Percentiles rank a stretch among this genome's conserved stretches.
Evolutionary conservation across 805 yeast species (phyloP).

Genomic region (Ogataea methanolica): DNA sequence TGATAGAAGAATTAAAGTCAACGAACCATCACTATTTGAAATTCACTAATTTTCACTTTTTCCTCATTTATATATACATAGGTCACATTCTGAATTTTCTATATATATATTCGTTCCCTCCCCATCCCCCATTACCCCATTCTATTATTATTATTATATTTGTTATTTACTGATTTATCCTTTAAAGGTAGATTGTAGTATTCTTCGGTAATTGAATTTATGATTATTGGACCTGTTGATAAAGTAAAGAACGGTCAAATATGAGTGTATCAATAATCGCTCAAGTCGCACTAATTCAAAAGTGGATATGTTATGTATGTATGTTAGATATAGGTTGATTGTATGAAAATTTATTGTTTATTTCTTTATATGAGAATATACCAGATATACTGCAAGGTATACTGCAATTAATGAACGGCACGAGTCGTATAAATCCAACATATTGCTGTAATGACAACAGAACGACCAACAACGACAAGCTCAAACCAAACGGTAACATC

Average conservation of each 20-base stretch:
- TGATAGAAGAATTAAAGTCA: background rate
- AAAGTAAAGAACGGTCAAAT: too few species aligned
- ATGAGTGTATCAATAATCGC: too few species aligned
- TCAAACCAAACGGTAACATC: constrained; percentile 6
- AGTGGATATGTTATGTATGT: too few species aligned
- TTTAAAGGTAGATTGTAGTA: too few species aligned
- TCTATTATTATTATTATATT: background rate
- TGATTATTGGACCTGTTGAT: too few species aligned
- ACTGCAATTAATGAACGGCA: background rate
- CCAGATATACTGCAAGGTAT: too few species aligned
- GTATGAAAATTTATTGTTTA: too few species aligned
- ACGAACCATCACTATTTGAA: background rate
- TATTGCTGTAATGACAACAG: background rate
- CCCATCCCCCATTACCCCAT: background rate
- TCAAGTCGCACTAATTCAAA: too few species aligned
- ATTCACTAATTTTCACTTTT: background rate
- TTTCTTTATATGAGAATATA: too few species aligned
- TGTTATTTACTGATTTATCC: background rate
- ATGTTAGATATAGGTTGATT: too few species aligned
- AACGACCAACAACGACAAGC: constrained; percentile 7
- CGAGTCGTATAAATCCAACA: background rate
- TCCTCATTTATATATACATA: background rate
- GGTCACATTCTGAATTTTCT: background rate
- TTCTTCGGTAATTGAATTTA: too few species aligned
- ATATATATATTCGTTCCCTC: constrained; percentile 2